Base-by-base conservation (phyloP, 495 filamentous ascomycete species). In the Neurospora sp. region DNA sequence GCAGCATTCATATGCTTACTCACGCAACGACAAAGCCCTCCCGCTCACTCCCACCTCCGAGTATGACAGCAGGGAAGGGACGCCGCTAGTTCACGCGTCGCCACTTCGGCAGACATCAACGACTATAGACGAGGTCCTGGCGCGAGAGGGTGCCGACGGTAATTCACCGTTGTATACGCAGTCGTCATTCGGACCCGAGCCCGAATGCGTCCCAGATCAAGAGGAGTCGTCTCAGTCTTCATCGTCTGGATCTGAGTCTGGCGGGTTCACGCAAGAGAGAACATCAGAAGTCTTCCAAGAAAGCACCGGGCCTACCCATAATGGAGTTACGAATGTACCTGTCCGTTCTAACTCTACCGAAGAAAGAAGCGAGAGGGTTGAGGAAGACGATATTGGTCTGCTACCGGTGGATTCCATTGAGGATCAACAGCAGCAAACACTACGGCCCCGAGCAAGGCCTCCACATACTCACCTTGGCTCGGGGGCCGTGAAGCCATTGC, bases 401-500 rank as follows among this genome's bases (percentile, higher is more conserved):
- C 14, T 35, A 31, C 54, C 31, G 54, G 27, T 35, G 12, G 14
- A 35, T 35, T 66, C 27, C 27, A 37, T 18, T 18, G 60, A 54
- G 44, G 10, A 46, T 60, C 20, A 62, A 42, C 72, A 35, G 23
- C 39, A 46, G 40, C 37, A 72, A n/a, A 20, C 42, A 20, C 71
- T 72, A 40, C 41, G 35, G 10, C 71, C 37, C 31, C 71, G 44
- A 31, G 27, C 70, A 12, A 71, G 60, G 46, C 39, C 71, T 20
- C 1, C 54, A 10, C 46, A 16, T 40, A 66, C 70, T 9, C 79
- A 77, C 39, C 31, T 75, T 23, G 72, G 76, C n/a, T 76, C 75
- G 20, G 78, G 78, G 14, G 69, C 79, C 23, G 80, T 82, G 72
- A 87, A 87, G 74, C 86, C 85, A 2, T 72, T 88, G n/a, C 86